Evolutionary conservation across 352 stramenopile genomes (phyloP), one percentile per base, ranked within the genome.

Genomic region (Peronosclerospora sorghi): DNA sequence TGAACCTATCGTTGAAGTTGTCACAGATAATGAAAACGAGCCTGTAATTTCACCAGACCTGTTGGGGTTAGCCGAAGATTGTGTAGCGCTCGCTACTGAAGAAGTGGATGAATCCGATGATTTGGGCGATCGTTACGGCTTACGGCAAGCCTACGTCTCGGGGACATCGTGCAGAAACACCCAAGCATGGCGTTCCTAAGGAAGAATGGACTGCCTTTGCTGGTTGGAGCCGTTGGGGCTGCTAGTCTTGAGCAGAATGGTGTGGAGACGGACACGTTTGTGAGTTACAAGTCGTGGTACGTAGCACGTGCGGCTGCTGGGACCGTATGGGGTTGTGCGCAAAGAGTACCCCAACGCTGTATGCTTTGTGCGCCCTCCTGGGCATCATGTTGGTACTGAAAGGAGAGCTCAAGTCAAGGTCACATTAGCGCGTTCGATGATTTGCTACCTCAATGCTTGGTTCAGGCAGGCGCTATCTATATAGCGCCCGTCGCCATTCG

Each of bases 351-450:
- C 72, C 34, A 87, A 86, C 30, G 87, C 75, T 0, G 68, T 95
- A 24, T 93, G 86, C 21, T 48, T 96, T 7, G 79, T 96, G 20
- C 73, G 92, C 21, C 92, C 92, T 21, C 92, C 92, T 8, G 91
- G 93, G 9, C 93, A 98, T 56, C 93, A 98, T 59, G 91, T 87
- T 23, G 80, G 80, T 1, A n/a, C n/a, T n/a, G n/a, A n/a, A n/a
- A n/a, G n/a, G n/a, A n/a, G n/a, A n/a, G n/a, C n/a, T n/a, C n/a
- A n/a, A n/a, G n/a, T n/a, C n/a, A n/a, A n/a, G n/a, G n/a, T n/a
- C n/a, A n/a, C n/a, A n/a, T n/a, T n/a, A n/a, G n/a, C n/a, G n/a
- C n/a, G n/a, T n/a, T n/a, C n/a, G n/a, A n/a, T n/a, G n/a, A n/a
- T n/a, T n/a, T n/a, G n/a, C n/a, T n/a, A n/a, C n/a, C n/a, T n/a